These are phyloP conservation scores for Malus hybrid DNA, from an alignment of 331 rosid genomes.

Conservation along the genomic window DNA sequence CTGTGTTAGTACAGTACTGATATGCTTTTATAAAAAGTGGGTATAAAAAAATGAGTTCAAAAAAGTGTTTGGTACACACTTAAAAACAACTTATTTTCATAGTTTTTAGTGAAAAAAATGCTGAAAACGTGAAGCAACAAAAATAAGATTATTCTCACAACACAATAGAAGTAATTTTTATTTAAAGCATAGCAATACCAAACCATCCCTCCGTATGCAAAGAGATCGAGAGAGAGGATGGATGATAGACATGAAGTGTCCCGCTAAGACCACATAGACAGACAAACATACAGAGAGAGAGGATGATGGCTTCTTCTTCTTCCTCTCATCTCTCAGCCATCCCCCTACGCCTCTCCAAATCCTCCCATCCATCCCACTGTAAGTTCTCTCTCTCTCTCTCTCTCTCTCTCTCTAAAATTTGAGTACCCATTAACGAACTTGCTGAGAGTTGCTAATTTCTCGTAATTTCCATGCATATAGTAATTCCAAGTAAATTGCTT, in stretches of 20 bases:
- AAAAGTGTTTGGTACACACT: too few relatives aligned
- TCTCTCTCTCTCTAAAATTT: too few relatives aligned
- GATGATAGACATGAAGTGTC: neutral
- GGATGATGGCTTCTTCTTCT: constrained; percentile 31
- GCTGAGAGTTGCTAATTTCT: neutral
- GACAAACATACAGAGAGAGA: neutral
- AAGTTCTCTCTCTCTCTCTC: constrained; percentile 7
- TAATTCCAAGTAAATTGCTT: neutral
- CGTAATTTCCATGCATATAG: neutral
- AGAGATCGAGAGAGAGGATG: neutral
- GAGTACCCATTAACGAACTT: neutral
- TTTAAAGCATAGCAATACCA: too few relatives aligned
- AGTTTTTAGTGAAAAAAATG: too few relatives aligned
- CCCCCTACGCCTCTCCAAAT: constrained; percentile 27
- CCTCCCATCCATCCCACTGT: constrained; percentile 22
- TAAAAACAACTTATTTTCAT: too few relatives aligned
- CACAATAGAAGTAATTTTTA: too few relatives aligned
- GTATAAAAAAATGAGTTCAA: too few relatives aligned
- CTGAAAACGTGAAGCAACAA: too few relatives aligned
- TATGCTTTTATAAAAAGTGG: too few relatives aligned
- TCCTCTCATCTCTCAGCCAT: constrained; percentile 46
- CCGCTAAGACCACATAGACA: neutral
- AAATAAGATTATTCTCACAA: too few relatives aligned
- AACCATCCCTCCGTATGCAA: too few relatives aligned
- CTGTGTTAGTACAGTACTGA: too few relatives aligned